A percentile compares a stretch with the other conserved stretches of the same genome.
Conservation (phyloP, 441 rosid genomes). For the California macrophylla region DNA sequence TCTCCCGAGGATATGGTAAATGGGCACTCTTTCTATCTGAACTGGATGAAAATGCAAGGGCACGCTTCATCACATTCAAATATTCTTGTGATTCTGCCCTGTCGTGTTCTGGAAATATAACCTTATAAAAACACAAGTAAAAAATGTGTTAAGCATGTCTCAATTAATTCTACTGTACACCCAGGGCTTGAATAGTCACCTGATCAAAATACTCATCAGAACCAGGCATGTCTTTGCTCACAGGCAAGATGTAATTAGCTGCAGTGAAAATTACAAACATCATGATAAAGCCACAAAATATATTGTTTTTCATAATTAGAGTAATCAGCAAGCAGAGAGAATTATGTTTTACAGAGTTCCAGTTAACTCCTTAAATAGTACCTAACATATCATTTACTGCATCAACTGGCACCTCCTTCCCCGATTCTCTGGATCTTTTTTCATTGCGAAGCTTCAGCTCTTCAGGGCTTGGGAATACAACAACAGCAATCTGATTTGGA, state of each 20-base stretch:
- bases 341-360: too few relatives aligned
- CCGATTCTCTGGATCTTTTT: slow-evolving; percentile 28
- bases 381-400: slow-evolving; percentile 27
- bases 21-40: slow-evolving; percentile 3
- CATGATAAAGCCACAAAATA: neutral
- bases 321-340: too few relatives aligned
- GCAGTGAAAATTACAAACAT: slow-evolving; percentile 1
- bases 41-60: slow-evolving; percentile 11
- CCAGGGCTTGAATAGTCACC: slow-evolving; percentile 15
- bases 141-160: neutral
- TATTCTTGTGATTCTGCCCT: slow-evolving; percentile 17
- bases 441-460: slow-evolving; percentile 19
- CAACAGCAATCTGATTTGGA: slow-evolving; percentile 24
- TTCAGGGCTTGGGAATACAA: slow-evolving; percentile 26
- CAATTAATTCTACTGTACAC: neutral
- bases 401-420: slow-evolving; percentile 29
- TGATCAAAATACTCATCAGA: slow-evolving; percentile 27
- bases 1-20: slow-evolving; percentile 13
- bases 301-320: too few relatives aligned
- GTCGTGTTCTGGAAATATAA: slow-evolving; percentile 25
- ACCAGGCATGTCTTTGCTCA: slow-evolving; percentile 22
- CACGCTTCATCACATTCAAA: slow-evolving; percentile 26
- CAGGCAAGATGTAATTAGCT: slow-evolving; percentile 26
- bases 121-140: slow-evolving; percentile 10
- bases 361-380: too few relatives aligned